Evolutionary conservation across 345 rosid genomes (phyloP).

Genomic region (Durio zibethinus): DNA sequence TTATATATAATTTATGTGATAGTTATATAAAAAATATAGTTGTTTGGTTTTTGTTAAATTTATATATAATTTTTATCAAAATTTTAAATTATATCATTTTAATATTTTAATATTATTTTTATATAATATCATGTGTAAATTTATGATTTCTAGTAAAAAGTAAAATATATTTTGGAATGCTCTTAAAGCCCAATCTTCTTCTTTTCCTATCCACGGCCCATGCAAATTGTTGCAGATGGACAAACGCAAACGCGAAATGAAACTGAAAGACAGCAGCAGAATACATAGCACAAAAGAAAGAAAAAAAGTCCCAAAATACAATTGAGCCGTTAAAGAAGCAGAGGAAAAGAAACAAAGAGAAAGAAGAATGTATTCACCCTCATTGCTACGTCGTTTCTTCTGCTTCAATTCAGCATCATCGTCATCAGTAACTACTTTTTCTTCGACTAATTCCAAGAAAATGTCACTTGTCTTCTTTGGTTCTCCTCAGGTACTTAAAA

Average conservation of each 20-base stretch:
- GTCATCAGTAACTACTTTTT: constrained; percentile 28
- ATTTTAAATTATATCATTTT: no score
- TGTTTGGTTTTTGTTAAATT: no score
- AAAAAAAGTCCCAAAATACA: neutral
- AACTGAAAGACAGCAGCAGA: neutral
- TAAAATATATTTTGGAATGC: neutral
- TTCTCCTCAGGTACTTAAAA: constrained; percentile 65
- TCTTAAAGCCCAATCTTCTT: neutral
- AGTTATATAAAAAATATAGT: no score
- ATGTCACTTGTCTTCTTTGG: constrained; percentile 83
- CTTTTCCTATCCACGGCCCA: neutral
- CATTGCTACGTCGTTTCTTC: constrained; percentile 68
- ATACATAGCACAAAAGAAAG: neutral
- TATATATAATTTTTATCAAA: no score
- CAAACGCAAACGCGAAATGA: neutral
- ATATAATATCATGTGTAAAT: no score
- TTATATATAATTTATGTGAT: no score
- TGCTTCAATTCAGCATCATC: constrained; percentile 34
- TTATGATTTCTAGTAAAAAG: no score
- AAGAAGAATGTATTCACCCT: constrained; percentile 33
- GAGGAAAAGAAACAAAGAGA: neutral
- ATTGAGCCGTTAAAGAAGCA: constrained; percentile 14
- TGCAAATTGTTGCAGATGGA: neutral
- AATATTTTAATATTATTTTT: no score
- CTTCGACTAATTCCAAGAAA: constrained; percentile 45